phyloP scores from a whole-genome alignment of 345 rosid species.

The Hevea brasiliensis region DNA sequence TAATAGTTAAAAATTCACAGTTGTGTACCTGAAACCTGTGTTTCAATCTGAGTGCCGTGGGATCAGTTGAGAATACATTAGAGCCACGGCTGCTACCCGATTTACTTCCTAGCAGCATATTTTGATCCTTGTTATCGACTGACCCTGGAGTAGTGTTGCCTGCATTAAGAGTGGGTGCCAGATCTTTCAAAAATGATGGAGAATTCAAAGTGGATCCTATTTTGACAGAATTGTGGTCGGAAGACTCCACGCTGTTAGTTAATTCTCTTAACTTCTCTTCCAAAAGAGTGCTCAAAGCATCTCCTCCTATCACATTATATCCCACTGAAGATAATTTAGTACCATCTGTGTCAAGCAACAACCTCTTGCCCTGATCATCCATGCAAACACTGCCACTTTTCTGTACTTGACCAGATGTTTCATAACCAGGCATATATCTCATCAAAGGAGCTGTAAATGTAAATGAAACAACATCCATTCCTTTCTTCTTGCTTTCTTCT shows the following conservation, averaged over 20 bases:
- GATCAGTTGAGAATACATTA: slow-evolving; percentile 29
- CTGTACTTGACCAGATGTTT: slow-evolving; percentile 39
- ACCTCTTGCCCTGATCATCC: slow-evolving; percentile 44
- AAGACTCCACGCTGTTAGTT: slow-evolving; percentile 55
- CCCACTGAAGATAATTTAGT: slow-evolving; percentile 50
- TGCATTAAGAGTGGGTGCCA: slow-evolving; percentile 19
- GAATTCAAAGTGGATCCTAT: slow-evolving; percentile 37
- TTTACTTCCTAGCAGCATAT: slow-evolving; percentile 18
- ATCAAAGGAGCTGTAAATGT: slow-evolving; percentile 75
- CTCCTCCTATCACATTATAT: slow-evolving; percentile 68
- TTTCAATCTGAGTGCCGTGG: slow-evolving; percentile 28
- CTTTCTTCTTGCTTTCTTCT: slow-evolving; percentile 63
- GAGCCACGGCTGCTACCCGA: slow-evolving; percentile 22
- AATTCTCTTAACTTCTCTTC: slow-evolving; percentile 84
- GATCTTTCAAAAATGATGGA: slow-evolving; percentile 31
- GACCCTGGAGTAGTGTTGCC: slow-evolving; percentile 20
- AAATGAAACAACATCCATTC: slow-evolving; percentile 76
- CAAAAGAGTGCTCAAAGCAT: slow-evolving; percentile 76
- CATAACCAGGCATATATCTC: slow-evolving; percentile 38
- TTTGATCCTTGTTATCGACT: slow-evolving; percentile 21
- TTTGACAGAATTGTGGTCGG: slow-evolving; percentile 41
- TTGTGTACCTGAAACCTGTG: slow-evolving; percentile 49
- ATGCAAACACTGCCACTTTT: slow-evolving; percentile 26
- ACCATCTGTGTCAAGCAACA: slow-evolving; percentile 45
- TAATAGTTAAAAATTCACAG: neutral